Evolutionary conservation across 768 basidiomycete genomes (phyloP).

Genomic region (Collybia sordida): DNA sequence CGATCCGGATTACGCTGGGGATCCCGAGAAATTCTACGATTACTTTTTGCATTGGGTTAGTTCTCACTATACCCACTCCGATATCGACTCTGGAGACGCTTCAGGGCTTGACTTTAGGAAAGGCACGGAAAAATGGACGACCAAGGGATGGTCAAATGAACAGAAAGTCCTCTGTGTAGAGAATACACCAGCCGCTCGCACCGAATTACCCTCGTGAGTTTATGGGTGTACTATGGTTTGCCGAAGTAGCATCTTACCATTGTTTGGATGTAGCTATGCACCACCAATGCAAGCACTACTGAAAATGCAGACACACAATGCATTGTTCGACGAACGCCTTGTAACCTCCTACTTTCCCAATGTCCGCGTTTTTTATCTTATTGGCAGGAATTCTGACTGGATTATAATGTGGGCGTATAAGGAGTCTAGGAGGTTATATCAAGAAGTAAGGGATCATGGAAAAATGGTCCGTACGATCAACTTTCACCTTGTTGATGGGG

Average conservation of each 20-base stretch:
- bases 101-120: constrained; percentile 20
- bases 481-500: constrained; percentile 22
- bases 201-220: constrained; percentile 21
- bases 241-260: not conserved
- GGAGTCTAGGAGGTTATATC: constrained; percentile 14
- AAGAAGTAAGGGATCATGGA: constrained; percentile 15
- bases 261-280: constrained; percentile 12
- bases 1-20: constrained; percentile 17
- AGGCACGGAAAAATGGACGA: constrained; percentile 14
- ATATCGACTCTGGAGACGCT: constrained; percentile 15
- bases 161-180: constrained; percentile 13
- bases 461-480: constrained; percentile 18
- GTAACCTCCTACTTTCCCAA: constrained; percentile 8
- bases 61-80: constrained; percentile 23
- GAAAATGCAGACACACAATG: constrained; percentile 13
- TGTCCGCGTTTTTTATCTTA: constrained; percentile 18
- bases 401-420: constrained; percentile 21
- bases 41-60: constrained; percentile 27
- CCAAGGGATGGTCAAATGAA: constrained; percentile 19
- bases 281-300: constrained; percentile 20
- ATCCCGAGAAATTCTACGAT: constrained; percentile 19
- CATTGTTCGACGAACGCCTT: constrained; percentile 19
- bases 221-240: not conserved
- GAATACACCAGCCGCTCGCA: constrained; percentile 11
- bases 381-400: constrained; percentile 21